A percentile compares a stretch with the other conserved stretches of the same genome.
Conservation (phyloP, 2,329 filamentous ascomycete species). For the Aspergillus fijiensis region DNA sequence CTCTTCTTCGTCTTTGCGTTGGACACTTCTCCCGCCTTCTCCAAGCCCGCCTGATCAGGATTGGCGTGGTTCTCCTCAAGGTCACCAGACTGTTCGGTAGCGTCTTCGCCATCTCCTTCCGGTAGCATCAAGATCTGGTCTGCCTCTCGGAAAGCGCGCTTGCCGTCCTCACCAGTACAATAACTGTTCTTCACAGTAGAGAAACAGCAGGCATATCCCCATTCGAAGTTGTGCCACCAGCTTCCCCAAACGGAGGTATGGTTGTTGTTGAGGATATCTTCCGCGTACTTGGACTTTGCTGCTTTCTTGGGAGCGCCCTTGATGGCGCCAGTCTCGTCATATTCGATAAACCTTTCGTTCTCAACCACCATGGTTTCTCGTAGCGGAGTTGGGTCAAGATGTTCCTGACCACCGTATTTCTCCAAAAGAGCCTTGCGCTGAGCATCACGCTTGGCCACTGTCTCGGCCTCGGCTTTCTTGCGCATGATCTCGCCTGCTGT, state of each 20-base stretch:
- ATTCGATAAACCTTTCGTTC: conserved; percentile 87
- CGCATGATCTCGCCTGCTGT: conserved; percentile 84
- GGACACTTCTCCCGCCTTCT: conserved; percentile 32
- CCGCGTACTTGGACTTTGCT: conserved; percentile 85
- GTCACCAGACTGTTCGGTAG: conserved; percentile 1
- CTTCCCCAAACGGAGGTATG: conserved; percentile 93
- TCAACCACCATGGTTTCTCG: conserved; percentile 70
- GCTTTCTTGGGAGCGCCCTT: conserved; percentile 78
- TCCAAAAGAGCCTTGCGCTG: conserved; percentile 70
- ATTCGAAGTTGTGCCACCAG: conserved; percentile 94
- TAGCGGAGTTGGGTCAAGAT: conserved; percentile 60
- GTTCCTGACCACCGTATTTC: conserved; percentile 75
- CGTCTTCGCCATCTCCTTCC: conserved; percentile 16
- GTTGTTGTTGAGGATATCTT: conserved; percentile 86
- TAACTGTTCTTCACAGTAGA: conserved; percentile 95
- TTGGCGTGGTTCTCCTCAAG: conserved; percentile 21
- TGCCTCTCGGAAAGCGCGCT: conserved; percentile 73
- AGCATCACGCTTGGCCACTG: conserved; percentile 65
- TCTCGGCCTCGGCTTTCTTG: conserved; percentile 75
- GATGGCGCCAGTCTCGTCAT: conserved; percentile 84
- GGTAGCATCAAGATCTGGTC: conserved; percentile 59
- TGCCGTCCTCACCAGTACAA: conserved; percentile 90
- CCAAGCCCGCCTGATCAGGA: conserved; percentile 28
- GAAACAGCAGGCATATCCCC: conserved; percentile 96
- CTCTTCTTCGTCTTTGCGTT: conserved; percentile 61